Evolutionary conservation across 805 yeast species (phyloP).

Genomic region (Torulaspora delbrueckii): DNA sequence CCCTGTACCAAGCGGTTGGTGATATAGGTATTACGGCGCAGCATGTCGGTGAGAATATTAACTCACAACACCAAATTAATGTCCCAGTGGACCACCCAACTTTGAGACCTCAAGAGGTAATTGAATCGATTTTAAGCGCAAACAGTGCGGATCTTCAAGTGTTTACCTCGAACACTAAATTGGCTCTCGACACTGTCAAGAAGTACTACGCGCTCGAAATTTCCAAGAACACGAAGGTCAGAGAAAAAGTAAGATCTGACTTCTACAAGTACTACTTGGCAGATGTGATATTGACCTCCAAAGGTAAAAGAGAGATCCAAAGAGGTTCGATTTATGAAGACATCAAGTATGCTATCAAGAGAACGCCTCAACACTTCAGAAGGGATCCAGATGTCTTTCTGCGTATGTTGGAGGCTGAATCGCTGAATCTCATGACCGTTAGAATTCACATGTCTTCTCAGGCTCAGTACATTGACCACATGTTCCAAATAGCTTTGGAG

Average conservation of each 20-base stretch:
- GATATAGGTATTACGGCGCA: slow-evolving; percentile 75
- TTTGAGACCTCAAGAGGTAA: slow-evolving; percentile 55
- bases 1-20: slow-evolving; percentile 58
- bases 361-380: slow-evolving; percentile 70
- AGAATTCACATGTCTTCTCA: slow-evolving; percentile 47
- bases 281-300: slow-evolving; percentile 75
- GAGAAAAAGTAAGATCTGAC: slow-evolving; percentile 62
- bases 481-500: slow-evolving; percentile 49
- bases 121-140: slow-evolving; percentile 39
- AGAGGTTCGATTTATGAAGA: slow-evolving; percentile 78
- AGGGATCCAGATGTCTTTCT: slow-evolving; percentile 74
- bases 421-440: slow-evolving; percentile 63
- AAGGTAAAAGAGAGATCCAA: slow-evolving; percentile 73
- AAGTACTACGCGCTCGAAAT: slow-evolving; percentile 75
- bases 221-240: slow-evolving; percentile 71
- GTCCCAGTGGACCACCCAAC: slow-evolving; percentile 61
- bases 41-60: slow-evolving; percentile 77
- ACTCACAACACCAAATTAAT: slow-evolving; percentile 61
- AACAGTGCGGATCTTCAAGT: slow-evolving; percentile 33
- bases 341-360: slow-evolving; percentile 83
- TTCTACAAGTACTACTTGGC: slow-evolving; percentile 61
- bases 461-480: slow-evolving; percentile 41
- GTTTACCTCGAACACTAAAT: slow-evolving; percentile 48
- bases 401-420: slow-evolving; percentile 89
- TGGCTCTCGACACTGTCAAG: slow-evolving; percentile 68